Evolutionary conservation across 2,329 filamentous ascomycete species (phyloP).

Genomic region (Talaromyces sp.): DNA sequence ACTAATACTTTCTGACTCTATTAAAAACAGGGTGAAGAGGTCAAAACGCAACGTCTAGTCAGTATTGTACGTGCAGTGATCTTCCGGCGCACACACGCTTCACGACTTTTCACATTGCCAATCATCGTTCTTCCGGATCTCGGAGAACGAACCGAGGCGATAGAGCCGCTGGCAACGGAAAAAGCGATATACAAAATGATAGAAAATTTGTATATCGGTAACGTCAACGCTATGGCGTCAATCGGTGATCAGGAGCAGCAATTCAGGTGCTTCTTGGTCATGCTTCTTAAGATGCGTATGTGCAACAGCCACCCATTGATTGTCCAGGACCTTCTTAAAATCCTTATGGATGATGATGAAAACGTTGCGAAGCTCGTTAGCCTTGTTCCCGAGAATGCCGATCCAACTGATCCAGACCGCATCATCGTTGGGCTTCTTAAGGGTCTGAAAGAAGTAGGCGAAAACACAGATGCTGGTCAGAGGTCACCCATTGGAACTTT

Average conservation of each 20-base stretch:
- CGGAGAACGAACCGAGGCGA: conserved; percentile 34
- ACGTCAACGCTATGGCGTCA: conserved; percentile 1
- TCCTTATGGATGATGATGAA: not conserved
- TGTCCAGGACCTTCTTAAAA: conserved; percentile 6
- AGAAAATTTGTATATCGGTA: not conserved
- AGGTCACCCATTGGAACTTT: not conserved
- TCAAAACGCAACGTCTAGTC: conserved; percentile 18
- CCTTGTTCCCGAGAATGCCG: not conserved
- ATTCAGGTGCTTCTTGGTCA: conserved; percentile 7
- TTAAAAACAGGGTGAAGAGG: conserved; percentile 13
- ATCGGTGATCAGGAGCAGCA: not conserved
- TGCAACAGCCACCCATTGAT: conserved; percentile 7
- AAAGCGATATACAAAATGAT: conserved; percentile 4
- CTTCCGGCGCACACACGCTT: conserved; percentile 52
- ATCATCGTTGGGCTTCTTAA: not conserved
- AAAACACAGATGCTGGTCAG: not conserved
- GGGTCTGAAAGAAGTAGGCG: not conserved
- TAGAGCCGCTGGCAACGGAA: conserved; percentile 29
- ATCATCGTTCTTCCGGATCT: conserved; percentile 52
- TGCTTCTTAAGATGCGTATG: conserved; percentile 7
- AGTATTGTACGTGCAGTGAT: conserved; percentile 40
- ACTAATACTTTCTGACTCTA: not conserved
- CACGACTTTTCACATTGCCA: conserved; percentile 48
- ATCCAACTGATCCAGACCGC: not conserved
- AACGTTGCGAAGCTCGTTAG: not conserved